phyloP scores from a whole-genome alignment of 768 basidiomycete genomes.

The Lentinula detonsa region DNA sequence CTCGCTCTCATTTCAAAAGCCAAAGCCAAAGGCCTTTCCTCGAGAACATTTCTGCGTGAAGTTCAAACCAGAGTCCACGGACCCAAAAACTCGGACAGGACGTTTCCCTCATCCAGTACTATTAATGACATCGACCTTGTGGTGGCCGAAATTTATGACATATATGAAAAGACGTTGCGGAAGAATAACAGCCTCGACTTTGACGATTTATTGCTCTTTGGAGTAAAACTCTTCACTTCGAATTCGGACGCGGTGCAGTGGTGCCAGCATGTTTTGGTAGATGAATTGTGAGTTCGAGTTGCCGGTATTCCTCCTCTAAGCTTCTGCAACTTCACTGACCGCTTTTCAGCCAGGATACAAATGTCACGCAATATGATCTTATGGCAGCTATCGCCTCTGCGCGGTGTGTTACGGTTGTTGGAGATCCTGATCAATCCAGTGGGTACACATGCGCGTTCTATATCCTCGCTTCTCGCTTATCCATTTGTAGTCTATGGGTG shows the following conservation, averaged over 20 bases:
- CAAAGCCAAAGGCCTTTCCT: slow-evolving; percentile 57
- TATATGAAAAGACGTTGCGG: slow-evolving; percentile 59
- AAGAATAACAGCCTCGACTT: slow-evolving; percentile 77
- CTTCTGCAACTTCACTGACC: background rate
- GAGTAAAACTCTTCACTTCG: slow-evolving; percentile 54
- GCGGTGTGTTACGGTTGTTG: slow-evolving; percentile 70
- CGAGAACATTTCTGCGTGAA: slow-evolving; percentile 35
- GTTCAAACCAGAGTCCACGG: slow-evolving; percentile 9
- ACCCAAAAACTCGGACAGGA: slow-evolving; percentile 11
- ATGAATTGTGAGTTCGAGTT: slow-evolving; percentile 65
- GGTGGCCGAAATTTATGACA: slow-evolving; percentile 48
- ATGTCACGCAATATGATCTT: slow-evolving; percentile 74
- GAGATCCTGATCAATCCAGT: slow-evolving; percentile 91
- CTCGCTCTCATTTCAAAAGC: slow-evolving; percentile 69
- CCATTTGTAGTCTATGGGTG: slow-evolving; percentile 66
- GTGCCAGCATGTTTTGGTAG: slow-evolving; percentile 69
- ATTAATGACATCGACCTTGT: slow-evolving; percentile 29
- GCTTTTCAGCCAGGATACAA: slow-evolving; percentile 67
- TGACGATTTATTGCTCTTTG: slow-evolving; percentile 76
- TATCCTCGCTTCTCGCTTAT: background rate
- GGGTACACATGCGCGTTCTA: slow-evolving; percentile 10
- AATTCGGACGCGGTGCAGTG: slow-evolving; percentile 45
- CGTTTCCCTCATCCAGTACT: background rate
- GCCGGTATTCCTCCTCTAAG: background rate
- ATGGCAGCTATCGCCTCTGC: slow-evolving; percentile 60